Base-by-base conservation (phyloP, 1,139 yeast genomes). In the Sugiyamaella sp. region DNA sequence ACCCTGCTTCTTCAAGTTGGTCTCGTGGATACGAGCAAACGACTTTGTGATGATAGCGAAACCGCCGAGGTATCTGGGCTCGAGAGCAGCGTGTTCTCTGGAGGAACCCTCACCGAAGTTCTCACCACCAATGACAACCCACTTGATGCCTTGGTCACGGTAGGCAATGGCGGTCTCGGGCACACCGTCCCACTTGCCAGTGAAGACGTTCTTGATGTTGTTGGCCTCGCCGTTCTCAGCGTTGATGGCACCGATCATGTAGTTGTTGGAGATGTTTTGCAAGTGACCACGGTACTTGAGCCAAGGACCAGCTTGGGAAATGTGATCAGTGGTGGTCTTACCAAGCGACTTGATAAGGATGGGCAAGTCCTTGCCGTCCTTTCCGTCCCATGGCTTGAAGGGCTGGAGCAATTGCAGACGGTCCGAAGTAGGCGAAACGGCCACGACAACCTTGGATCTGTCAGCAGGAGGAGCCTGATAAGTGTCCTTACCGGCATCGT, bases 271-370 rank as follows among this genome's bases (percentile, higher is more conserved):
- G 73, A 93, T 93, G 86, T 93, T 93, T 80, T 90, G 95, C 80
- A 93, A 83, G 81, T 93, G 99, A 80, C 99, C 99, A 83, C 98
- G 89, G 95, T 93, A 93, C 82, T 93, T 93, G 83, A 93, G 89
- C 99, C 99, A 93, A 74, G 98, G 98, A 79, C 99, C 99, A 73
- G 99, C 99, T 95, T 89, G 90, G 71, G 98, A 91, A 71, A 93
- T 93, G 80, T 93, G 98, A 80, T 93, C 99, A 67, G 99, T 93
- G 71, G 99, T 93, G 75, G 97, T 90, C 84, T 93, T 93, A 80
- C 98, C 98, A 65, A 86, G 80, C 66, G 97, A 89, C 82, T 93
- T 93, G 78, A 93, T 89, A 77, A 93, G 86, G 66, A 93, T 90
- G 75, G 97, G 97, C 81, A 91, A 79, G 72, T 81, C 80, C 63